A percentile compares a stretch with the other conserved stretches of the same genome.
Conservation (phyloP, 495 filamentous ascomycete species). For the Trichoderma asperelloides region DNA sequence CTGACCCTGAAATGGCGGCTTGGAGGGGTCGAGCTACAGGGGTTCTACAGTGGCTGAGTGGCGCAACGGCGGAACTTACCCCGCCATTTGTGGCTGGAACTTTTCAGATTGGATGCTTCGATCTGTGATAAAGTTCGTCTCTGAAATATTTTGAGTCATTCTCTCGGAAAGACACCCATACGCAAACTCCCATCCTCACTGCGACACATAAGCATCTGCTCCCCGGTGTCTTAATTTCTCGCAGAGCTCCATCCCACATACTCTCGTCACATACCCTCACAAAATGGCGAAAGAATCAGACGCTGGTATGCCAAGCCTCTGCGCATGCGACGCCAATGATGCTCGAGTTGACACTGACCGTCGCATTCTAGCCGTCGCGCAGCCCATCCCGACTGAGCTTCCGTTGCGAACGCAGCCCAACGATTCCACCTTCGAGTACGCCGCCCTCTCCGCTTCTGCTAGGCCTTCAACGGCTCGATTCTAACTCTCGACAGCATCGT, state of each 20-base stretch:
- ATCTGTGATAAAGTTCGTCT: neutral
- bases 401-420: neutral
- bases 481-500: conserved; percentile 29
- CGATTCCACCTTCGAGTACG: conserved; percentile 3
- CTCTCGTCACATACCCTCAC: neutral
- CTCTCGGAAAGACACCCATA: no score
- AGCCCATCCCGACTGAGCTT: neutral
- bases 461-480: neutral
- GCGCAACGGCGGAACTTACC: neutral
- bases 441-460: neutral
- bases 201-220: no score
- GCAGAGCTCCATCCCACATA: no score
- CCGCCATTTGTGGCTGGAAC: neutral
- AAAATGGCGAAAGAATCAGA: neutral
- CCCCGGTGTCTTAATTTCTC: no score
- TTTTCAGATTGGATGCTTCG: neutral
- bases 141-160: no score
- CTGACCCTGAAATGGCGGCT: neutral
- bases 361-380: conserved; percentile 5
- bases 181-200: no score
- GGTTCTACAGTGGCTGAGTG: neutral
- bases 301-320: neutral
- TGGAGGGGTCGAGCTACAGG: neutral
- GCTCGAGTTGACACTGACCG: neutral
- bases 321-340: neutral